These are phyloP conservation scores for Leptomonas pyrrhocoris DNA, from an alignment of 208 protist species.

Conservation along the genomic window DNA sequence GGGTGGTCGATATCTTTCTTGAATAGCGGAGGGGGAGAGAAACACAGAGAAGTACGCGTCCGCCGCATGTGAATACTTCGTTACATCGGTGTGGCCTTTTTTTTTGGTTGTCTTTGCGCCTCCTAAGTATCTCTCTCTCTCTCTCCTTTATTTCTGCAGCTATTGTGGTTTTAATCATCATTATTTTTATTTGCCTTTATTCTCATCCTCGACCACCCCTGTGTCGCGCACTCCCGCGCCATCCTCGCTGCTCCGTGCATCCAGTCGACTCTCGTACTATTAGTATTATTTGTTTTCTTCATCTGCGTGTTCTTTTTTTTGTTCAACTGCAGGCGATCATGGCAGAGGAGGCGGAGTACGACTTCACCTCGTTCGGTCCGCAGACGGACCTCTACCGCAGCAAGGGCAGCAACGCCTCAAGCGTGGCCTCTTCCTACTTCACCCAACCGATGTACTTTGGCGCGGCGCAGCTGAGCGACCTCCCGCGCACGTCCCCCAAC, in stretches of 20 bases:
- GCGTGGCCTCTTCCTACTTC: conserved; percentile 13
- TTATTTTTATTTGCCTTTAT: too few species aligned
- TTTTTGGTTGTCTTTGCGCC: neutral
- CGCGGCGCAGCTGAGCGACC: conserved; percentile 14
- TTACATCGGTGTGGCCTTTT: too few species aligned
- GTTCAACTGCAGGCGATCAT: neutral
- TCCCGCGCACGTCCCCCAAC: neutral
- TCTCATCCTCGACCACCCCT: too few species aligned
- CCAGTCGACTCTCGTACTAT: too few species aligned
- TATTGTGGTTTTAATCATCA: neutral
- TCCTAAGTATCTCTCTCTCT: conserved; percentile 10
- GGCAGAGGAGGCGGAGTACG: conserved; percentile 9
- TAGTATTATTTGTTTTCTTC: neutral
- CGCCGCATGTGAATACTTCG: too few species aligned
- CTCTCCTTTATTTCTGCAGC: neutral
- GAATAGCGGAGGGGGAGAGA: too few species aligned
- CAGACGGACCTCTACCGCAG: neutral
- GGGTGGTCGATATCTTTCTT: too few species aligned
- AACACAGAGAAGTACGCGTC: too few species aligned
- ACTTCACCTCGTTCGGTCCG: conserved; percentile 1
- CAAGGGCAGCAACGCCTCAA: conserved; percentile 7
- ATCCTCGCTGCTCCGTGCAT: too few species aligned
- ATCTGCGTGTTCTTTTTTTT: neutral
- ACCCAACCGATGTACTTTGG: conserved; percentile 8
- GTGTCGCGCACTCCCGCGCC: too few species aligned